phyloP scores from a whole-genome alignment of 495 filamentous ascomycete genomes.

The Glarea lozoyensis region DNA sequence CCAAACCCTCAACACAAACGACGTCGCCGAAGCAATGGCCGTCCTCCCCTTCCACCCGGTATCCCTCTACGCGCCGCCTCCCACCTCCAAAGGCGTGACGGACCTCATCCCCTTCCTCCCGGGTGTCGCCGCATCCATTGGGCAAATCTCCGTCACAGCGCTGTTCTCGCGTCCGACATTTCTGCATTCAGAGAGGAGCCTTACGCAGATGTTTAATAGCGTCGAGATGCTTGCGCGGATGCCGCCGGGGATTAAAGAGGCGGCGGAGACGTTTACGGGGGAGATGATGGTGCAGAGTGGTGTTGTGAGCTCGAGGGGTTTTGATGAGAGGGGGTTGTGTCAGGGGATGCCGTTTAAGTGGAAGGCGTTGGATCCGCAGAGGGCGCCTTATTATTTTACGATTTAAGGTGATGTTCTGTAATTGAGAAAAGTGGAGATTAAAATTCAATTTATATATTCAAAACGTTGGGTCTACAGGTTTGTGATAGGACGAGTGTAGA shows the following conservation, averaged over 20 bases:
- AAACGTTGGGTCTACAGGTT: no score
- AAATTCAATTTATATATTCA: no score
- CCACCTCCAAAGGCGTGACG: constrained; percentile 24
- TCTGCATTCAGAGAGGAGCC: constrained; percentile 15
- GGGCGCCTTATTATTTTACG: constrained; percentile 3
- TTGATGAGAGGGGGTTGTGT: constrained; percentile 25
- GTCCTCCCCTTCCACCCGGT: constrained; percentile 27
- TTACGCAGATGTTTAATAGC: constrained; percentile 26
- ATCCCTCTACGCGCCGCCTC: constrained; percentile 26
- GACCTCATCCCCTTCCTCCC: constrained; percentile 24
- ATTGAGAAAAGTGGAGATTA: no score
- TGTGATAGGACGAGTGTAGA: no score
- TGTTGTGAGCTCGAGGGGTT: constrained; percentile 18
- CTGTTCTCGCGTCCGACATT: constrained; percentile 23
- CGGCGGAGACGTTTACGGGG: constrained; percentile 12
- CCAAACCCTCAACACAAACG: constrained; percentile 26
- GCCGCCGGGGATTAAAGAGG: constrained; percentile 11
- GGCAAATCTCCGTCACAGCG: constrained; percentile 19
- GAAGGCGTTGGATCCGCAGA: constrained; percentile 11
- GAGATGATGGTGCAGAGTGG: constrained; percentile 22
- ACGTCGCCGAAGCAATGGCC: constrained; percentile 17
- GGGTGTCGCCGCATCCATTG: constrained; percentile 15
- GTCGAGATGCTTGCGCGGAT: constrained; percentile 16
- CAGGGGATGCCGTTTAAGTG: constrained; percentile 33
- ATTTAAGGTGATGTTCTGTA: no score